These are phyloP conservation scores for Eimeria tenella DNA, from an alignment of 169 alveolate genomes.

Conservation along the genomic window DNA sequence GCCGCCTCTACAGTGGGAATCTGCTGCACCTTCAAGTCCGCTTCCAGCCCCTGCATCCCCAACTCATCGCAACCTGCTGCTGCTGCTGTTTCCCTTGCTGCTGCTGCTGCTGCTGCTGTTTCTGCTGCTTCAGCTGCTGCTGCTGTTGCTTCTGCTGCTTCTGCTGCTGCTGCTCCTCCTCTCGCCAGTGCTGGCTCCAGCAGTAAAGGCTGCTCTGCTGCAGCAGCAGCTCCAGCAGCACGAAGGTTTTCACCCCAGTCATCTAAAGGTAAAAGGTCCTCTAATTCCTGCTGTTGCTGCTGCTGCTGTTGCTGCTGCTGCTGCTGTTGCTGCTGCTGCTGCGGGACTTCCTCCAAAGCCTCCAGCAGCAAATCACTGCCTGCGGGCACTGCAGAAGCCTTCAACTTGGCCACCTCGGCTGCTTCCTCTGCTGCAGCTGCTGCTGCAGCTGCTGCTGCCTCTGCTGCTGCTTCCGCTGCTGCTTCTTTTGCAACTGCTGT, in stretches of 20 bases:
- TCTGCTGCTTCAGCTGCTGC: background rate
- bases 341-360: background rate
- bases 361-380: background rate
- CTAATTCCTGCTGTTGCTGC: conserved; percentile 24
- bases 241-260: background rate
- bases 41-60: too few species aligned
- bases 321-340: background rate
- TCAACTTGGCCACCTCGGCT: background rate
- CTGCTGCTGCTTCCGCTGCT: background rate
- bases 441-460: background rate
- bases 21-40: too few species aligned
- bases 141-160: background rate
- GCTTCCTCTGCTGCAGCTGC: background rate
- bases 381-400: background rate
- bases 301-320: conserved; percentile 8
- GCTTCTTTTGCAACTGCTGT: background rate
- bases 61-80: background rate
- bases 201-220: background rate
- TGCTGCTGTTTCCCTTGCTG: background rate
- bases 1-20: too few species aligned
- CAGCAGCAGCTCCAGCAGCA: background rate
- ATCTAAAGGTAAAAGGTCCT: background rate
- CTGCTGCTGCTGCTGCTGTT: background rate
- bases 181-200: background rate
- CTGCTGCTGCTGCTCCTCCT: background rate